Evolutionary conservation across 2,329 filamentous ascomycete genomes (phyloP).

Genomic region (Fragosphaeria purpurea): DNA sequence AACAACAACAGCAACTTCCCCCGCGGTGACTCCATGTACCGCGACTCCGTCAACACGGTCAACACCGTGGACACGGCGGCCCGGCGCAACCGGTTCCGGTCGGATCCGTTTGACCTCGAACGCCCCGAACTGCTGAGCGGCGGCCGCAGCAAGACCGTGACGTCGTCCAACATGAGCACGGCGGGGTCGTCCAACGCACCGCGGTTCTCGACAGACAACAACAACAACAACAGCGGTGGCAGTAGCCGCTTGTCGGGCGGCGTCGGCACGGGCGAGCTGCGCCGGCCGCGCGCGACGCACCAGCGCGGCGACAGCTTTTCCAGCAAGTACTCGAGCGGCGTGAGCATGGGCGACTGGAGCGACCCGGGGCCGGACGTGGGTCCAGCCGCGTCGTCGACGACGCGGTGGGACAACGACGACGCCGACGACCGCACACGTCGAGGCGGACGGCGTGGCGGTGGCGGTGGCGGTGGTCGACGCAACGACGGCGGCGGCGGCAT

Average conservation of each 20-base stretch:
- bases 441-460: too few relatives aligned
- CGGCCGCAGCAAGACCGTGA: conserved; percentile 10
- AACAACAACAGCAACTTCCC: conserved; percentile 17
- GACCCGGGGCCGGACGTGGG: conserved; percentile 47
- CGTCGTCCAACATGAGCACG: conserved; percentile 20
- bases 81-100: conserved; percentile 43
- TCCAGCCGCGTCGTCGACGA: conserved; percentile 17
- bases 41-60: conserved; percentile 33
- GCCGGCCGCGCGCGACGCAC: conserved; percentile 23
- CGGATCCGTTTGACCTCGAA: conserved; percentile 57
- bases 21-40: conserved; percentile 28
- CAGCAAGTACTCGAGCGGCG: conserved; percentile 41
- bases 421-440: conserved; percentile 2
- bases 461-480: not conserved
- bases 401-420: conserved; percentile 20
- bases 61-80: conserved; percentile 27
- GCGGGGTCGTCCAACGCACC: conserved; percentile 13
- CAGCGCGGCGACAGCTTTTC: conserved; percentile 28
- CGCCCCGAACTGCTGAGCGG: conserved; percentile 31
- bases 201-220: conserved; percentile 1
- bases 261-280: conserved; percentile 13
- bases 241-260: conserved; percentile 13
- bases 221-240: not conserved
- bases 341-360: conserved; percentile 38
- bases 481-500: not conserved